Percentiles rank a stretch among this genome's conserved stretches.
phyloP scores from a whole-genome alignment of 2,329 filamentous ascomycete genomes.

The Neonectria faginata region DNA sequence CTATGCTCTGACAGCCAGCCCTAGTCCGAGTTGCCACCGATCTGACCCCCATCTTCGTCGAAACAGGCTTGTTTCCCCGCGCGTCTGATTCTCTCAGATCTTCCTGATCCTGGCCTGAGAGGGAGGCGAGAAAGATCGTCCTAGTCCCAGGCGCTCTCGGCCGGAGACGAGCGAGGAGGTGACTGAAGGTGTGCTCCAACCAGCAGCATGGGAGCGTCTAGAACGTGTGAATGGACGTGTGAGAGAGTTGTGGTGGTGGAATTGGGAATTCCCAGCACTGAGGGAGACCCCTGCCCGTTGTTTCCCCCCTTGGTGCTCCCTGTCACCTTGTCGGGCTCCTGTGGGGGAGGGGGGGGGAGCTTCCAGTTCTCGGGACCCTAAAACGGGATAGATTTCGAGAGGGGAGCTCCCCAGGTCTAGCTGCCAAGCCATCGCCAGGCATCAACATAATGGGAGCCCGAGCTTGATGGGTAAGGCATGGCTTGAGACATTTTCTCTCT shows the following conservation, averaged over 20 bases:
- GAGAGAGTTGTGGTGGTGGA: conserved; percentile 14
- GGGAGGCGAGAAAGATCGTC: background rate
- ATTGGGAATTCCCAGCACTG: conserved; percentile 24
- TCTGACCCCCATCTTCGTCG: conserved; percentile 16
- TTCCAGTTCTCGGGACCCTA: conserved; percentile 1
- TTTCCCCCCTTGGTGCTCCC: conserved; percentile 11
- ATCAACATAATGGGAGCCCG: background rate
- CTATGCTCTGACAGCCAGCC: background rate
- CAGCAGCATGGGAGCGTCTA: conserved; percentile 22
- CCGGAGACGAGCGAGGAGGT: conserved; percentile 32
- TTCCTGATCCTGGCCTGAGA: background rate
- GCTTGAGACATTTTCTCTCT: background rate
- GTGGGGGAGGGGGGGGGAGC: conserved; percentile 36
- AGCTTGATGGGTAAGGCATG: too few relatives aligned
- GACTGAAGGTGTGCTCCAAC: background rate
- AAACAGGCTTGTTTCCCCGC: conserved; percentile 15
- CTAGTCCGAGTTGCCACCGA: conserved; percentile 26
- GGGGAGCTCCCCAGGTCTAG: background rate
- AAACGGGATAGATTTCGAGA: background rate
- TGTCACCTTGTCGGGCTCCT: conserved; percentile 15
- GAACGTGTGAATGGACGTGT: conserved; percentile 28
- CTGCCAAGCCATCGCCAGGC: background rate
- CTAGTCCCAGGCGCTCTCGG: conserved; percentile 29
- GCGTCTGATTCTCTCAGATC: conserved; percentile 2
- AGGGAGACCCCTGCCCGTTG: conserved; percentile 23